Evolutionary conservation across 2,329 filamentous ascomycete genomes (phyloP), one percentile per base, ranked within the genome.

Genomic region (Fusarium globosum): DNA sequence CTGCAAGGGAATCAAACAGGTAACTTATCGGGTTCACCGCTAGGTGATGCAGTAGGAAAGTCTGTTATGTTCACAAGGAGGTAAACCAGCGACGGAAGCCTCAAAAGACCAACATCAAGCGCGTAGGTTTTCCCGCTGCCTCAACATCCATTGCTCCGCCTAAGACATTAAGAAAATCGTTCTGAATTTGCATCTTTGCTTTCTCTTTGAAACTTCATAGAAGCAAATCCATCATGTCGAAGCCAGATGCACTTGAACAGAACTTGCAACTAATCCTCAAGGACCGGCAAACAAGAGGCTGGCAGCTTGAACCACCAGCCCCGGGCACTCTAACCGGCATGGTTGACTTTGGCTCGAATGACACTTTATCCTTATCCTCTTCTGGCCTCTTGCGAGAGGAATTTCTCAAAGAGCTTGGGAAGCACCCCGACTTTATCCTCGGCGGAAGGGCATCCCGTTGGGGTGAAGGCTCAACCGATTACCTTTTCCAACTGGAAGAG

Each of bases 311-410:
- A 30, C 58, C 58, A 43, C 58, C 58, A 38, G 58, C 58, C 23
- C 58, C 58, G 21, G 30, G 48, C 11, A 36, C 5, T 9, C 15
- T 61, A 12, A 13, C 20, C 3, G 38, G 4, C 8, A 61, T 61
- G 58, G 58, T 30, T 9, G 58, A 61, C 23, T 61, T 61, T 30
- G 46, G 58, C 23, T 61, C 58, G 23, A 61, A 61, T n/a, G 48
- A 61, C 12, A 55, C 58, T 13, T n/a, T 61, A 7, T 61, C 58
- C 23, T 5, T 61, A 7, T 61, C 58, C 4, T 61, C 58, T 10
- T 61, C 58, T n/a, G 48, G 58, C 6, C 48, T 61, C 4, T 52
- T 61, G 4, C 38, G 58, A 16, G 28, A 36, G 7, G n/a, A 43
- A 20, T 61, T 61, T 16, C 58, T 61, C 10, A 21, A 6, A 1